Conservation (phyloP, 768 basidiomycete genomes). For the Astraeus odoratus region DNA sequence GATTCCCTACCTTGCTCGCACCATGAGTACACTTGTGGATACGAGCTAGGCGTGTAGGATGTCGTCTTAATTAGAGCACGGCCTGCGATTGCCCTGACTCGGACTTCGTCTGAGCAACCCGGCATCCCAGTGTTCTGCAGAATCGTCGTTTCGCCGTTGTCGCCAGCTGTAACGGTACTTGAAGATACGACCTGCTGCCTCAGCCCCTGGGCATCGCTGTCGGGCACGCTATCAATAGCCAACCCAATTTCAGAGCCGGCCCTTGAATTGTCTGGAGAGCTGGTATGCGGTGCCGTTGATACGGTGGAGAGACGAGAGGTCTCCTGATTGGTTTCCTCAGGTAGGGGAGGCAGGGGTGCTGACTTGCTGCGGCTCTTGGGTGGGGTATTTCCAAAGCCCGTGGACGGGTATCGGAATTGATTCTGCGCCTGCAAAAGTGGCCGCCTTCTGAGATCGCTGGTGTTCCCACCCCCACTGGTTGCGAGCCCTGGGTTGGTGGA, state of each 20-base stretch:
- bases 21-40: slow-evolving; percentile 46
- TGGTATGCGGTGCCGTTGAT: slow-evolving; percentile 44
- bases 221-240: slow-evolving; percentile 29
- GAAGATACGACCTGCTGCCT: slow-evolving; percentile 24
- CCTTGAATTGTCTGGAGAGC: slow-evolving; percentile 30
- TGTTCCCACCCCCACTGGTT: slow-evolving; percentile 1
- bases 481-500: slow-evolving; percentile 8
- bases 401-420: slow-evolving; percentile 22
- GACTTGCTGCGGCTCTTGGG: slow-evolving; percentile 19
- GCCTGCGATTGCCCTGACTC: slow-evolving; percentile 33
- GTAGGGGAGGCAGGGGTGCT: slow-evolving; percentile 34
- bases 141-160: slow-evolving; percentile 16
- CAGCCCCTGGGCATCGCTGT: slow-evolving; percentile 39
- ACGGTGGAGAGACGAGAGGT: slow-evolving; percentile 35
- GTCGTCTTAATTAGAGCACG: slow-evolving; percentile 65
- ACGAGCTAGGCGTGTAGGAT: slow-evolving; percentile 50
- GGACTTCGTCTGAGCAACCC: slow-evolving; percentile 11
- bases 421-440: no score
- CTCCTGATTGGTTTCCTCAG: slow-evolving; percentile 32
- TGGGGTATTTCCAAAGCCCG: slow-evolving; percentile 16
- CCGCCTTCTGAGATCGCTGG: no score
- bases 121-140: slow-evolving; percentile 7
- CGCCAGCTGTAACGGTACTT: slow-evolving; percentile 6
- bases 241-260: slow-evolving; percentile 25
- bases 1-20: slow-evolving; percentile 29